phyloP scores from a whole-genome alignment of 2,329 filamentous ascomycete species.

The Trichoderma asperellum region DNA sequence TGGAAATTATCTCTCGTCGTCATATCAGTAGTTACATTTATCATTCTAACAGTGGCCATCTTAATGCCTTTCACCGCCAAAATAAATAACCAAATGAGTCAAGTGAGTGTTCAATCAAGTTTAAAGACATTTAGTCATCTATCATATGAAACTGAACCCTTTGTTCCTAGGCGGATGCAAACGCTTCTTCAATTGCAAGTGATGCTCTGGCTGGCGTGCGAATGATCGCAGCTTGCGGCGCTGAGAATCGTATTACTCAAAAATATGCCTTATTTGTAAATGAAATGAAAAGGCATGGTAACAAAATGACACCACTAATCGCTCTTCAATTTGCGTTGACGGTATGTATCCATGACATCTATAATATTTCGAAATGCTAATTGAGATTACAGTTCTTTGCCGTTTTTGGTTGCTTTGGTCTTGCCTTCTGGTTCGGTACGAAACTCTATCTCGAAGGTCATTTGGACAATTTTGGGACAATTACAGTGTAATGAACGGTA shows the following conservation, averaged over 20 bases:
- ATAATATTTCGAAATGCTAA: conserved; percentile 27
- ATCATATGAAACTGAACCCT: conserved; percentile 37
- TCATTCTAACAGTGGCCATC: conserved; percentile 52
- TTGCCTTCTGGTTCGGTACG: conserved; percentile 67
- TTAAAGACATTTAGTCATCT: background rate
- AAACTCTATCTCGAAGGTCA: conserved; percentile 51
- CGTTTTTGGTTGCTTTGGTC: conserved; percentile 55
- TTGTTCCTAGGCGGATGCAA: conserved; percentile 53
- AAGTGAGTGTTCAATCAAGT: background rate
- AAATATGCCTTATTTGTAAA: conserved; percentile 60
- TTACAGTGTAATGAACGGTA: conserved; percentile 53
- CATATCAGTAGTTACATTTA: conserved; percentile 59
- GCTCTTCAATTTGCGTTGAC: background rate
- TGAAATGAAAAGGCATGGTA: conserved; percentile 51
- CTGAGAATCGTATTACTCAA: conserved; percentile 56
- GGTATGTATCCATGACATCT: background rate
- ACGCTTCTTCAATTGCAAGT: conserved; percentile 62
- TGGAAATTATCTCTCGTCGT: conserved; percentile 65
- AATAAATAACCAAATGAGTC: conserved; percentile 30
- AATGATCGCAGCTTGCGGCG: conserved; percentile 66
- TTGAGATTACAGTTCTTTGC: conserved; percentile 52
- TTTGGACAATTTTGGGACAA: conserved; percentile 54
- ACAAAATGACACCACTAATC: background rate
- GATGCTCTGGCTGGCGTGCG: conserved; percentile 63
- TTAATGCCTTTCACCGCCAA: conserved; percentile 61